Evolutionary conservation across 345 rosid species (phyloP).

Genomic region (Gossypium raimondii): DNA sequence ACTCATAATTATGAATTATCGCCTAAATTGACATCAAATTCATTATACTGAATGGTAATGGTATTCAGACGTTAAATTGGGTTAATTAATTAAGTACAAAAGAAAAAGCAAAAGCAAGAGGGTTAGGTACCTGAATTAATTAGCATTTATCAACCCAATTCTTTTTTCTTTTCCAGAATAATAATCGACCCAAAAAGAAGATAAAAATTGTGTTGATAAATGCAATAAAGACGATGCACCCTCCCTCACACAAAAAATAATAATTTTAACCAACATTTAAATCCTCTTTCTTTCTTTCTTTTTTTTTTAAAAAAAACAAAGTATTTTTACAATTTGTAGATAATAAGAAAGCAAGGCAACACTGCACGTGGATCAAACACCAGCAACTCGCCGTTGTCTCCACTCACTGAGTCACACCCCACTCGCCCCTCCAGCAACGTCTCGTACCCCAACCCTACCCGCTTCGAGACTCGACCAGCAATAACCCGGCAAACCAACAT

Average conservation of each 20-base stretch:
- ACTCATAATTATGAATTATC: neutral
- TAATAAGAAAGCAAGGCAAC: constrained; percentile 88
- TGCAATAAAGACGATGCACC: constrained; percentile 23
- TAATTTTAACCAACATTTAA: constrained; percentile 4
- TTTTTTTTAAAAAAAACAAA: neutral
- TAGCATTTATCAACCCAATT: constrained; percentile 57
- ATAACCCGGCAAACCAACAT: constrained; percentile 92
- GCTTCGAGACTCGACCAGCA: constrained; percentile 76
- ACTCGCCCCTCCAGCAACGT: constrained; percentile 39
- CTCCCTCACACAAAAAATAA: constrained; percentile 5
- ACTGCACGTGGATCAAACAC: constrained; percentile 88
- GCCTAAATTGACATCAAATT: neutral
- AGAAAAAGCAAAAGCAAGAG: neutral
- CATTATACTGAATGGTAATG: neutral
- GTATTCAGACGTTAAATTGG: neutral
- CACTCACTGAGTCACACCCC: constrained; percentile 86
- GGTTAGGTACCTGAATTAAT: neutral
- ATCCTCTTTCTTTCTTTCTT: neutral
- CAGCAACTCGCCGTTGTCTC: constrained; percentile 73
- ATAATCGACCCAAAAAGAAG: constrained; percentile 9
- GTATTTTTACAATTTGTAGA: constrained; percentile 76
- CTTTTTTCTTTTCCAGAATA: neutral
- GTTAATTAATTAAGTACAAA: constrained; percentile 11
- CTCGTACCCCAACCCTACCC: constrained; percentile 36
- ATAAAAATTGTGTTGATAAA: constrained; percentile 44